phyloP scores from a whole-genome alignment of 495 filamentous ascomycete species.

The Penicillium crystallinum region DNA sequence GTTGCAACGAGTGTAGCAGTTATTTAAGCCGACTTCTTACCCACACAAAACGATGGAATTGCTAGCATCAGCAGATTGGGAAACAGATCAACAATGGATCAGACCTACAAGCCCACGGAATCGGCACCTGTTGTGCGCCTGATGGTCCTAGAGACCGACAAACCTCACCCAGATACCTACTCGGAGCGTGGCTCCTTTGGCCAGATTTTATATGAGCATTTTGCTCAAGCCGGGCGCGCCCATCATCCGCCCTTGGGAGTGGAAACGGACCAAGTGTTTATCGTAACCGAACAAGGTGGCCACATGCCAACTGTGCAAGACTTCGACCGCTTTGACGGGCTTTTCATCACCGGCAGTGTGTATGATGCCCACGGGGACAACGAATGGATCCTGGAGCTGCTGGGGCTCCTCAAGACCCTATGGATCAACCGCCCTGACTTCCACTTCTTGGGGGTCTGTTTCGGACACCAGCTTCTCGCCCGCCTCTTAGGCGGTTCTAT shows the following conservation, averaged over 20 bases:
- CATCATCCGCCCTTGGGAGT: constrained; percentile 19
- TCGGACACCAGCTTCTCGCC: constrained; percentile 84
- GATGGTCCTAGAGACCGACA: constrained; percentile 24
- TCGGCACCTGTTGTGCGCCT: constrained; percentile 15
- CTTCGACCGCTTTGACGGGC: constrained; percentile 17
- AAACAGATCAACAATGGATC: too few relatives aligned
- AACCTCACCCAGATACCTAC: constrained; percentile 19
- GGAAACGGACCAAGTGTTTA: constrained; percentile 18
- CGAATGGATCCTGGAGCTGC: constrained; percentile 16
- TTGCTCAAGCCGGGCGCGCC: constrained; percentile 11
- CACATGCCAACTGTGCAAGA: constrained; percentile 8
- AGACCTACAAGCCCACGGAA: constrained; percentile 13
- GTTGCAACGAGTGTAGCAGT: too few relatives aligned
- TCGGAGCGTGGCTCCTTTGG: constrained; percentile 19
- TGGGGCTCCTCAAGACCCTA: constrained; percentile 11
- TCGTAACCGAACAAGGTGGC: constrained; percentile 18
- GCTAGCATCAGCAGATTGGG: too few relatives aligned
- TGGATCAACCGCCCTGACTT: constrained; percentile 16
- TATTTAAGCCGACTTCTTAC: too few relatives aligned
- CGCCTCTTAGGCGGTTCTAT: constrained; percentile 50
- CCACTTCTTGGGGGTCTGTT: constrained; percentile 62
- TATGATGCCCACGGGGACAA: constrained; percentile 19
- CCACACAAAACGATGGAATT: too few relatives aligned
- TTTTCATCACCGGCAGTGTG: constrained; percentile 19
- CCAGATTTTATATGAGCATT: constrained; percentile 14